Evolutionary conservation across 805 yeast species (phyloP).

Genomic region (Saccharomycopsis oosterbeekiorum): DNA sequence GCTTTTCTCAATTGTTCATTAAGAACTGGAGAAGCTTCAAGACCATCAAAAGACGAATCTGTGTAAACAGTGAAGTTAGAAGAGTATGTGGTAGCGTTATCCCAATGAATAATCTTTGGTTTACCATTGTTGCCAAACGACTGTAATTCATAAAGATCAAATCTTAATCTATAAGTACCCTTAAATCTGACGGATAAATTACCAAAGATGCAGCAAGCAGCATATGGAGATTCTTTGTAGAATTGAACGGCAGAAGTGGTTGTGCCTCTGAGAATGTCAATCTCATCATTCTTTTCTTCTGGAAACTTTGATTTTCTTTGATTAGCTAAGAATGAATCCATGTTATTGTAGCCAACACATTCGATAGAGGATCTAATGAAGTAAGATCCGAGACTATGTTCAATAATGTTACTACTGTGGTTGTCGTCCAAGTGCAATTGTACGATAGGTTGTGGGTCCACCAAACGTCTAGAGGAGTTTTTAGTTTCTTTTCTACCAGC

Average conservation of each 20-base stretch:
- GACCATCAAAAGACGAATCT: constrained; percentile 18
- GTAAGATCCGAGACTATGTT: constrained; percentile 16
- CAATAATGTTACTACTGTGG: constrained; percentile 4
- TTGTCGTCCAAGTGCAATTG: constrained; percentile 13
- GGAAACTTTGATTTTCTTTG: constrained; percentile 16
- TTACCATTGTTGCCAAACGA: constrained; percentile 4
- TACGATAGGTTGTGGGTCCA: constrained; percentile 20
- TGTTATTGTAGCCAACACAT: constrained; percentile 13
- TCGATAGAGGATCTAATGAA: constrained; percentile 18
- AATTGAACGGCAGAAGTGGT: constrained; percentile 17
- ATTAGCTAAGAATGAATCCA: constrained; percentile 11
- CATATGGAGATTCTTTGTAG: constrained; percentile 15
- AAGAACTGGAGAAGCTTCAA: constrained; percentile 18
- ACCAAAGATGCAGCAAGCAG: constrained; percentile 17
- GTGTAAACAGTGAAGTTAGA: constrained; percentile 17
- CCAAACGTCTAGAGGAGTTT: constrained; percentile 16
- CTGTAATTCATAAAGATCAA: constrained; percentile 16
- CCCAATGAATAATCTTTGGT: constrained; percentile 16
- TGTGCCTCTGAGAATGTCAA: constrained; percentile 18
- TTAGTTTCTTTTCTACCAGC: constrained; percentile 18
- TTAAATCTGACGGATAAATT: constrained; percentile 17
- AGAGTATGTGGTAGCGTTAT: constrained; percentile 13
- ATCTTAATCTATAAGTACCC: constrained; percentile 17
- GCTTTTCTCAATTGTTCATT: constrained; percentile 19
- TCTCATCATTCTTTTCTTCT: constrained; percentile 5